Base-by-base conservation (phyloP, 352 stramenopile species). In the Phytophthora europaea region DNA sequence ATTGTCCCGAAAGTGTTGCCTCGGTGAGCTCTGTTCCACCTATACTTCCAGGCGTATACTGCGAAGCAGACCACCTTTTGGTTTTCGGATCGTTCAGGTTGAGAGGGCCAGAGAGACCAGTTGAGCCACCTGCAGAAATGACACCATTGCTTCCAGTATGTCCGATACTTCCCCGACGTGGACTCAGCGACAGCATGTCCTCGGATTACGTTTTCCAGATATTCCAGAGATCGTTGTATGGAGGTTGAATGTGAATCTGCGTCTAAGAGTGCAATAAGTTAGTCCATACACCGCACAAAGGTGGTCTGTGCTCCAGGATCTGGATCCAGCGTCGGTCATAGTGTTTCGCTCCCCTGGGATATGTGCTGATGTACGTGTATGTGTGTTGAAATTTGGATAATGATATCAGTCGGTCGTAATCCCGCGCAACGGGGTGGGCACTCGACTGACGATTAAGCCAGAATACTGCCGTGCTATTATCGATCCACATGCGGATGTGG, bases 1-100 rank as follows among this genome's bases (percentile, higher is more conserved):
- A 75, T 75, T 4, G 60, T 78, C 8, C 13, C 13, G n/a, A 65
- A 66, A 10, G 43, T 16, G 58, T 73, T 77, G 5, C 65, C 70
- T 20, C n/a, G 52, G 2, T 16, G 22, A 4, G 28, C 1, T 4
- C 12, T 6, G 43, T 77, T 73, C 34, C 45, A 66, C 2, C 64
- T 58, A 20, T 56, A 60, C 18, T 31, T 23, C 64, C 55, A 61
- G 12, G 15, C 28, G n/a, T 61, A 61, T 34, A 36, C 36, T 8
- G 20, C 55, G 36, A 61, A 61, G 36, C 36, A 61, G 6, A 36
- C 33, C 1, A 61, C 36, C n/a, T 61, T 61, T 22, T 51, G 34
- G 36, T 61, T 61, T 7, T 2, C 16, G 33, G n/a, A 36, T 6
- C 2, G n/a, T 20, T 20, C n/a, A n/a, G 33, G 16, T 16, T n/a